Percentiles rank a stretch among this genome's conserved stretches.
phyloP scores from a whole-genome alignment of 495 filamentous ascomycete species.

The Penicillium robsamsonii region DNA sequence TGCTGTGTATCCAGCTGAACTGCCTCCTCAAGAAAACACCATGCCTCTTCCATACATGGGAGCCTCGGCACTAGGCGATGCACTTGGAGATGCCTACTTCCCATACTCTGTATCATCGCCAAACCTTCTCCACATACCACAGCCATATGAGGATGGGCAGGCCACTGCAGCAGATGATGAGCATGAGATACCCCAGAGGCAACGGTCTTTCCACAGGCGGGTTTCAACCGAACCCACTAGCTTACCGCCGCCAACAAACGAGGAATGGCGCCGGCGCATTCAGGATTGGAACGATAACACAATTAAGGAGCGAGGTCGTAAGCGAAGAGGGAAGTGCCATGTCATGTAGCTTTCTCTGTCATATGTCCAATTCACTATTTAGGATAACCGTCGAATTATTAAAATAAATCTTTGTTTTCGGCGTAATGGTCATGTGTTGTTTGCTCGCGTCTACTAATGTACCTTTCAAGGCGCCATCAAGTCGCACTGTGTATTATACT shows the following conservation, averaged over 20 bases:
- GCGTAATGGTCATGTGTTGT: no score
- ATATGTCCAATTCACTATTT: not conserved
- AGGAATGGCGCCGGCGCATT: conserved; percentile 45
- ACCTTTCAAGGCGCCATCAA: no score
- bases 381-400: no score
- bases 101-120: conserved; percentile 43
- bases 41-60: conserved; percentile 23
- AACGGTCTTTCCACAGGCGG: conserved; percentile 30
- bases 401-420: no score
- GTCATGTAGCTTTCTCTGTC: conserved; percentile 34
- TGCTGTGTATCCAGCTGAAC: conserved; percentile 20
- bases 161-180: conserved; percentile 23
- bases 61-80: conserved; percentile 26
- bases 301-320: conserved; percentile 37
- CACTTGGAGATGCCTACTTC: conserved; percentile 30
- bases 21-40: conserved; percentile 10
- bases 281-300: conserved; percentile 47
- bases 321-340: conserved; percentile 35
- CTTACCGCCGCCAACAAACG: conserved; percentile 32
- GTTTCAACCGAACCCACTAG: conserved; percentile 41
- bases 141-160: conserved; percentile 22
- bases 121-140: conserved; percentile 33
- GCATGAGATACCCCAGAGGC: conserved; percentile 22
- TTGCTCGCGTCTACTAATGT: no score
- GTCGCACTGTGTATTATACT: no score